Percentiles rank a stretch among this genome's conserved stretches.
Conservation (phyloP, 805 yeast genomes). For the Kurtzmaniella cleridarum region DNA sequence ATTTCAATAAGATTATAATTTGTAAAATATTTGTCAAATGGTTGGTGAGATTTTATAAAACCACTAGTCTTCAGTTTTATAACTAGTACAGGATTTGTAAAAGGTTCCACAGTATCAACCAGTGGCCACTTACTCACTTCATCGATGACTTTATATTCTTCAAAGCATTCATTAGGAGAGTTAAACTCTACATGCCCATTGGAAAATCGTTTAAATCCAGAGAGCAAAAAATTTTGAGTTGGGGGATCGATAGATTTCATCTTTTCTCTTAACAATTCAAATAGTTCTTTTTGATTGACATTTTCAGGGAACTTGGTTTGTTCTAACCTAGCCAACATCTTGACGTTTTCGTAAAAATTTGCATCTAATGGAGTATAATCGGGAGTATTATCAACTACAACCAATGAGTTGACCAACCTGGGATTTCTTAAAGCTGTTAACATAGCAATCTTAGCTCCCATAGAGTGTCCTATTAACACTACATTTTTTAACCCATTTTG, state of each 20-base stretch:
- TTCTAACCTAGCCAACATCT: constrained; percentile 1
- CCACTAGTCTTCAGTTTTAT: constrained; percentile 1
- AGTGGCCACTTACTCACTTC: constrained; percentile 2
- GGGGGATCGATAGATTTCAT: neutral
- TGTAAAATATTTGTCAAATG: constrained; percentile 1
- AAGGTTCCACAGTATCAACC: neutral
- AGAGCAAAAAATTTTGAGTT: constrained; percentile 1
- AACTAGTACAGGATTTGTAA: constrained; percentile 1
- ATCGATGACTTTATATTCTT: constrained; percentile 1
- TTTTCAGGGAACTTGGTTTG: neutral
- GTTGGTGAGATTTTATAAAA: constrained; percentile 1
- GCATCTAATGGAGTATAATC: constrained; percentile 26
- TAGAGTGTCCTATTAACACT: constrained; percentile 46
- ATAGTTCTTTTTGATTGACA: neutral
- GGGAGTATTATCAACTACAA: constrained; percentile 49
- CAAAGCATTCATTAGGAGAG: constrained; percentile 1
- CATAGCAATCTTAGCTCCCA: constrained; percentile 60
- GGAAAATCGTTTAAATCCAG: neutral
- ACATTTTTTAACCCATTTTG: constrained; percentile 11
- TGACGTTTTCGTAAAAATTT: constrained; percentile 1
- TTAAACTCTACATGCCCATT: neutral
- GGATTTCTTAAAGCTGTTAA: constrained; percentile 37
- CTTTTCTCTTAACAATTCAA: neutral
- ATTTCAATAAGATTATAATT: neutral
- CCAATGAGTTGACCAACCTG: constrained; percentile 31